These are phyloP conservation scores for Populus pruinosa DNA, from an alignment of 345 rosid genomes.

Conservation along the genomic window DNA sequence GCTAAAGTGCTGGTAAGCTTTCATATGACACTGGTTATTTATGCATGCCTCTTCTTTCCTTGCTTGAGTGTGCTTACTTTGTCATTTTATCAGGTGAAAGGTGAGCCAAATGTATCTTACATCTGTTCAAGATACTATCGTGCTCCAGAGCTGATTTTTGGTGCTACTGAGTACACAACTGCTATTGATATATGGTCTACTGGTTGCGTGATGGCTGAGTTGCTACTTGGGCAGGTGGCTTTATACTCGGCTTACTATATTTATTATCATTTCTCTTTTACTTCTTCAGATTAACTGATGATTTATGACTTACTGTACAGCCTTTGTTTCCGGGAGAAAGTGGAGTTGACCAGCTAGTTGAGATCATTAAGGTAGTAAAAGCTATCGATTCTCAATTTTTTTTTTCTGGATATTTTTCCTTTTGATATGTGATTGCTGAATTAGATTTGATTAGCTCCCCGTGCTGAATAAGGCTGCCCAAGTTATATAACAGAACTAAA, in stretches of 20 bases:
- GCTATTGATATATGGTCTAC: conserved; percentile 98
- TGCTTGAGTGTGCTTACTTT: conserved; percentile 13
- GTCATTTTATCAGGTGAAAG: conserved; percentile 57
- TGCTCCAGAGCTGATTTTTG: conserved; percentile 96
- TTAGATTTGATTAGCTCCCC: neutral
- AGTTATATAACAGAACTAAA: neutral
- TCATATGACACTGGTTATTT: neutral
- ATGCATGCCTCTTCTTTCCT: conserved; percentile 5
- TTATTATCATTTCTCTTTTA: conserved; percentile 4
- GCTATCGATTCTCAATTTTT: neutral
- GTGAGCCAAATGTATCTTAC: conserved; percentile 90
- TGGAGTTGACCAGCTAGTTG: conserved; percentile 94
- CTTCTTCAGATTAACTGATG: neutral
- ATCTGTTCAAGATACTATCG: conserved; percentile 95
- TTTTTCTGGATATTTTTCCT: neutral
- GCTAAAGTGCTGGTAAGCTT: conserved; percentile 81
- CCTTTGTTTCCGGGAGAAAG: conserved; percentile 98
- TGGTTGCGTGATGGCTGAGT: conserved; percentile 96
- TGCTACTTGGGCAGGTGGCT: conserved; percentile 82
- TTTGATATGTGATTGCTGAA: neutral
- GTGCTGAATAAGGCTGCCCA: neutral
- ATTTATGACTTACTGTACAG: conserved; percentile 34
- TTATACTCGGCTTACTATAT: conserved; percentile 1
- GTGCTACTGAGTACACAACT: conserved; percentile 92
- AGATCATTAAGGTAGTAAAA: conserved; percentile 81